Evolutionary conservation across 2,329 filamentous ascomycete species (phyloP).

Genomic region (Cytospora chrysosperma): DNA sequence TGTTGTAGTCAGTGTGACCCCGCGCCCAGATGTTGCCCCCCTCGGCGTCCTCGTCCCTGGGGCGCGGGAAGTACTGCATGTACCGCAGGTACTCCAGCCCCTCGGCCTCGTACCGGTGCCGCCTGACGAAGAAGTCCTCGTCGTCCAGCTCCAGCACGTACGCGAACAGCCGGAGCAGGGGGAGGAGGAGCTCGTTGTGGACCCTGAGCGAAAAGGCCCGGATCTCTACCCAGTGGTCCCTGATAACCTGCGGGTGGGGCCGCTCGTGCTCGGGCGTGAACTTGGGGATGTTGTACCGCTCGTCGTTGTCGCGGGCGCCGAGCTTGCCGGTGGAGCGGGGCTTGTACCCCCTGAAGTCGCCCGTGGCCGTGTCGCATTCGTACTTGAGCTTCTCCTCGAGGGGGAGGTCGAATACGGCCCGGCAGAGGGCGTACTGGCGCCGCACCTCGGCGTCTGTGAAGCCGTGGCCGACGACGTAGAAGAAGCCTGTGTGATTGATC

Average conservation of each 20-base stretch:
- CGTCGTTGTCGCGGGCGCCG: constrained; percentile 27
- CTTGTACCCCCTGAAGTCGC: constrained; percentile 32
- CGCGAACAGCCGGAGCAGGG: constrained; percentile 23
- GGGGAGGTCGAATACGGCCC: constrained; percentile 19
- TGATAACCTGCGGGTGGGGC: constrained; percentile 28
- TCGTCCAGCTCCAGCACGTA: constrained; percentile 31
- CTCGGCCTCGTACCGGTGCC: constrained; percentile 30
- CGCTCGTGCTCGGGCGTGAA: constrained; percentile 28
- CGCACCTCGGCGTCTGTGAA: constrained; percentile 18
- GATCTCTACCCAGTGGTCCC: constrained; percentile 32
- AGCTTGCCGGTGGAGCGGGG: constrained; percentile 27
- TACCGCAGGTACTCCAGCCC: constrained; percentile 32
- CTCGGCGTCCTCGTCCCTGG: constrained; percentile 25
- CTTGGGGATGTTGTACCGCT: constrained; percentile 31
- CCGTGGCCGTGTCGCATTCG: constrained; percentile 31
- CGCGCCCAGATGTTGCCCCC: constrained; percentile 28
- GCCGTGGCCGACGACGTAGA: constrained; percentile 29
- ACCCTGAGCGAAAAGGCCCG: constrained; percentile 26
- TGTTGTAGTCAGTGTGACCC: constrained; percentile 33
- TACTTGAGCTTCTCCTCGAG: constrained; percentile 25
- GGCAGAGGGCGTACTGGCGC: constrained; percentile 19
- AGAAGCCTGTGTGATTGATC: constrained; percentile 24
- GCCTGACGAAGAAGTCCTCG: constrained; percentile 29
- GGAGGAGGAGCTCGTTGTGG: constrained; percentile 27
- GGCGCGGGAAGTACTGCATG: constrained; percentile 32